These are phyloP conservation scores for Cladophialophora bantiana DNA, from an alignment of 2,329 filamentous ascomycete genomes.

Conservation along the genomic window DNA sequence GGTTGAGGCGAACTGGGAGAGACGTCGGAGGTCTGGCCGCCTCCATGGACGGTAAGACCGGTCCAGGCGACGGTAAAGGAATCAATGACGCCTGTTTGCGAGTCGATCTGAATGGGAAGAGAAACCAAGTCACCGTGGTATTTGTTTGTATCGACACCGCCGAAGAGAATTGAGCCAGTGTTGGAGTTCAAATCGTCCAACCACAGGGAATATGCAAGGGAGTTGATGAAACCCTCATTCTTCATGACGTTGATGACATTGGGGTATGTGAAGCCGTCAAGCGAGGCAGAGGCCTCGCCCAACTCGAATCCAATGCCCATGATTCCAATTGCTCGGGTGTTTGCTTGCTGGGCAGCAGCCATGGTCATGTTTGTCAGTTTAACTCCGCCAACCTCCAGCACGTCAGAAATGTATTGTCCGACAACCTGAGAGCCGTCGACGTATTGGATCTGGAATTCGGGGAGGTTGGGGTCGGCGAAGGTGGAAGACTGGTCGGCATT, in stretches of 20 bases:
- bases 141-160: constrained; percentile 79
- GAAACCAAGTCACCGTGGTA: constrained; percentile 69
- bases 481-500: constrained; percentile 40
- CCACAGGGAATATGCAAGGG: constrained; percentile 50
- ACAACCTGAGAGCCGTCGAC: constrained; percentile 47
- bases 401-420: constrained; percentile 50
- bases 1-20: constrained; percentile 48
- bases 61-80: constrained; percentile 56
- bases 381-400: constrained; percentile 45
- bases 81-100: constrained; percentile 62
- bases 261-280: constrained; percentile 53
- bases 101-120: constrained; percentile 62
- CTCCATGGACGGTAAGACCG: constrained; percentile 30
- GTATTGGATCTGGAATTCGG: constrained; percentile 49
- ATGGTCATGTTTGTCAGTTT: constrained; percentile 50
- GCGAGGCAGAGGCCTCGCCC: constrained; percentile 37
- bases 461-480: constrained; percentile 30
- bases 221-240: constrained; percentile 60
- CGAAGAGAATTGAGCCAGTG: constrained; percentile 76
- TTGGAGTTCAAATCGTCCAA: constrained; percentile 62
- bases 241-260: constrained; percentile 72
- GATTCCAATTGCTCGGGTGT: constrained; percentile 42
- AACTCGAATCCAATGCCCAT: constrained; percentile 51
- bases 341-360: constrained; percentile 43
- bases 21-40: constrained; percentile 47